Conservation (phyloP, 2,329 filamentous ascomycete genomes). For the Akanthomyces muscarius region DNA sequence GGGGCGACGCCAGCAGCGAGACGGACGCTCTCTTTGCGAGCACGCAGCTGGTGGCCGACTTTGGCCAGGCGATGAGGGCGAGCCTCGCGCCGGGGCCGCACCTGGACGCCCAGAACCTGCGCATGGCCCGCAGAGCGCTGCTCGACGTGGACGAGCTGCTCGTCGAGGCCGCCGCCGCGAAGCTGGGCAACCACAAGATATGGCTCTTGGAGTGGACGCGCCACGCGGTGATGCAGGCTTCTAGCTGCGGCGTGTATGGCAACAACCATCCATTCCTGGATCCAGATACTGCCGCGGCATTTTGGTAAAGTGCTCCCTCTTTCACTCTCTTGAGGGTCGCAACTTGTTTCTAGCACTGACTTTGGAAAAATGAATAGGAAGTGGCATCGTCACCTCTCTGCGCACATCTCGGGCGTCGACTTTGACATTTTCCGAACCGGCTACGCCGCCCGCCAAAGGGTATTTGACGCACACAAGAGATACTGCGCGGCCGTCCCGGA, state of each 20-base stretch:
- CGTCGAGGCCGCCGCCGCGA: neutral
- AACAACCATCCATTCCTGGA: constrained; percentile 17
- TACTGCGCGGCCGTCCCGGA: constrained; percentile 17
- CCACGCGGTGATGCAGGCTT: constrained; percentile 18
- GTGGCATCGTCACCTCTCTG: constrained; percentile 15
- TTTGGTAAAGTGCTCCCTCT: constrained; percentile 12
- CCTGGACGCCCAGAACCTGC: constrained; percentile 21
- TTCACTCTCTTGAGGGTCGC: neutral
- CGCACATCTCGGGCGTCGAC: constrained; percentile 16
- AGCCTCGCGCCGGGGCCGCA: constrained; percentile 19
- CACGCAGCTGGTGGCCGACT: constrained; percentile 8
- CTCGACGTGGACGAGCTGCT: constrained; percentile 17
- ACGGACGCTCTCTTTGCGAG: constrained; percentile 15
- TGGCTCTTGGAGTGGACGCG: constrained; percentile 16
- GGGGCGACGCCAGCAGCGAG: constrained; percentile 17
- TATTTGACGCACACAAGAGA: constrained; percentile 21
- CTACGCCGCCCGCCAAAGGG: constrained; percentile 20
- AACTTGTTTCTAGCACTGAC: neutral
- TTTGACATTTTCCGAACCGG: constrained; percentile 10
- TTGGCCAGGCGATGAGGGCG: constrained; percentile 15
- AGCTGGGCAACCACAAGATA: neutral
- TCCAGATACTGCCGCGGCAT: constrained; percentile 16
- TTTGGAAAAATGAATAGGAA: neutral
- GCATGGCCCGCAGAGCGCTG: constrained; percentile 18
- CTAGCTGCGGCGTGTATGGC: constrained; percentile 20